Evolutionary conservation across 148 eudicot species (phyloP), one percentile per base, ranked within the genome.

Genomic region (Camellia granthamiana): DNA sequence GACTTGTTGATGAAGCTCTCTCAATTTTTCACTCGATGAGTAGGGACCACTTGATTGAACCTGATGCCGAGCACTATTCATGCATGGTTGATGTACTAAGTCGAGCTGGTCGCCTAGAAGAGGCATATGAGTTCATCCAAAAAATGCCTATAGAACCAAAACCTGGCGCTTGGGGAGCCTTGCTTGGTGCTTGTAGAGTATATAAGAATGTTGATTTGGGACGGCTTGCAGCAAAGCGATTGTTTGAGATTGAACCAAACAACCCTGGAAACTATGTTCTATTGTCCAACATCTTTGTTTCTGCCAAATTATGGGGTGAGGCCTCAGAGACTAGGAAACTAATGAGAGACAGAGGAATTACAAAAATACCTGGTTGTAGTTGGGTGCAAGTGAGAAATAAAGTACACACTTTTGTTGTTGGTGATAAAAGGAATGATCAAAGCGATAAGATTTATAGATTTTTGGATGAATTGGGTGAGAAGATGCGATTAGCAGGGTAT

Each of bases 141-240:
- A 80, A 83, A 54, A 93, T 93, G 95, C 94, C 93, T 2, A 83
- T 92, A 80, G 84, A 89, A 81, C 93, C 96, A 75, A 87, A 87
- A 41, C 88, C 96, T 69, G 75, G 86, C 78, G 96, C 98, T 7
- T 94, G 98, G 94, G 98, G 93, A 78, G 92, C 98, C 74, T 85
- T 94, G 84, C 93, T 94, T 82, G 89, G 91, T 76, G 92, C 90
- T 7, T 94, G 98, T 85, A 85, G 94, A 76, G 87, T 90, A 64
- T 88, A 92, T 85, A 92, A 90, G 84, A 88, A 94, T 79, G 93
- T 94, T 13, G 92, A 92, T 70, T 73, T 94, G 81, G 98, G 88
- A 69, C 81, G 88, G 78, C 83, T 89, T 81, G 98, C 93, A 74
- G 94, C 93, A 54, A 83, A 83, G 4, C 85, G 76, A 71, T 79